A percentile compares a stretch with the other conserved stretches of the same genome.
These are phyloP conservation scores for Colletotrichum sidae DNA, from an alignment of 2,329 filamentous ascomycete genomes.

Conservation along the genomic window DNA sequence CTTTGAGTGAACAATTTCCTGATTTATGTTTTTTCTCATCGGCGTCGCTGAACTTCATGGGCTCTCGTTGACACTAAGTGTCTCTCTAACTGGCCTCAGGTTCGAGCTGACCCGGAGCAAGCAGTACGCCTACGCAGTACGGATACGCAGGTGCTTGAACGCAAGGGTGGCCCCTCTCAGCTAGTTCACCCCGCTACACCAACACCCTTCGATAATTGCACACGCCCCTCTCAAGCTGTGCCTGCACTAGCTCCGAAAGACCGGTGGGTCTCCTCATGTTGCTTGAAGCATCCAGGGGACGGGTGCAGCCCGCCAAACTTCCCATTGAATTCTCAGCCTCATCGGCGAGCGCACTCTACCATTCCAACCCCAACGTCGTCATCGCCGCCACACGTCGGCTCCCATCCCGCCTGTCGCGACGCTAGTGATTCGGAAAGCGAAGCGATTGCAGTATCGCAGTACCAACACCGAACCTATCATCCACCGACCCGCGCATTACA, in stretches of 20 bases:
- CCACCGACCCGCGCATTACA: neutral
- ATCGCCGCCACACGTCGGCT: neutral
- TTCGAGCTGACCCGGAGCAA: neutral
- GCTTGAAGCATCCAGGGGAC: conserved; percentile 7
- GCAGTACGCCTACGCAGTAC: too few species aligned
- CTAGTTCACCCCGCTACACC: neutral
- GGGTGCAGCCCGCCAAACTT: neutral
- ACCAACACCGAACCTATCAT: neutral
- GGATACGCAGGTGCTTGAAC: neutral
- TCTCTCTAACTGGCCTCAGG: conserved; percentile 25
- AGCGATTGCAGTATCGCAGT: too few species aligned
- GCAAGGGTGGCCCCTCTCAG: neutral
- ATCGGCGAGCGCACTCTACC: conserved; percentile 8
- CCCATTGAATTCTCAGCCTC: conserved; percentile 25
- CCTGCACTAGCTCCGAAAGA: conserved; percentile 25
- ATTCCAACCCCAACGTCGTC: neutral
- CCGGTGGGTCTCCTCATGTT: conserved; percentile 1
- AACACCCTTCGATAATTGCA: conserved; percentile 8
- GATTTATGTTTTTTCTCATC: conserved; percentile 7
- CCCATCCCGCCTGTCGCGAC: too few species aligned
- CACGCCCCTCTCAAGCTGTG: conserved; percentile 11
- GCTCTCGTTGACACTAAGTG: neutral
- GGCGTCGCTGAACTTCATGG: conserved; percentile 2
- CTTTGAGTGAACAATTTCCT: neutral
- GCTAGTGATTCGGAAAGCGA: too few species aligned